phyloP scores from a whole-genome alignment of 441 rosid species.

The Euphorbia schlechtendalii region DNA sequence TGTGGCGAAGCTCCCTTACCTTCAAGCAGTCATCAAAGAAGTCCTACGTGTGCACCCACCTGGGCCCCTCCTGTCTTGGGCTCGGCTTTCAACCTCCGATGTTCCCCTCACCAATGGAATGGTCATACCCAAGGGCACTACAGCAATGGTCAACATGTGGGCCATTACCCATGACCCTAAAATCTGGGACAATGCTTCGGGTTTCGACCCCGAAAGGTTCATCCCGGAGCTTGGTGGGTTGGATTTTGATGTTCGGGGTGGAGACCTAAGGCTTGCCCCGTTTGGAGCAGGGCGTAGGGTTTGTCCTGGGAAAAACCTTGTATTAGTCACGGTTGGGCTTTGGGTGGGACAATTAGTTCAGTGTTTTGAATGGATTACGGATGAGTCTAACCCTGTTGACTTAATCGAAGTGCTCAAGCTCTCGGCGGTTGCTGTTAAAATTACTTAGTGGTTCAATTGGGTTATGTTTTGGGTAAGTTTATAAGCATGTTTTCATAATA shows the following conservation, averaged over 20 bases:
- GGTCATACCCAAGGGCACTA: slow-evolving; percentile 54
- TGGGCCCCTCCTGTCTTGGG: slow-evolving; percentile 59
- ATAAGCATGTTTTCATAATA: no score
- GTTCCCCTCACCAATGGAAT: slow-evolving; percentile 28
- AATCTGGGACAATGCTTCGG: slow-evolving; percentile 47
- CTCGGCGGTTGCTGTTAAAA: slow-evolving; percentile 13
- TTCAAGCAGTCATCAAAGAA: slow-evolving; percentile 64
- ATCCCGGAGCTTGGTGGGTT: slow-evolving; percentile 14
- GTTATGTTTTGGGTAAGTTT: neutral
- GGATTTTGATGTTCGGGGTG: slow-evolving; percentile 48
- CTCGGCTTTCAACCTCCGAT: slow-evolving; percentile 25
- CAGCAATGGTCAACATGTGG: slow-evolving; percentile 94
- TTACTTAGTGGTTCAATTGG: neutral
- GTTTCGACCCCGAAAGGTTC: slow-evolving; percentile 59
- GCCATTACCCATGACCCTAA: slow-evolving; percentile 59
- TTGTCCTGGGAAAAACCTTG: slow-evolving; percentile 44
- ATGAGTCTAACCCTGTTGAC: slow-evolving; percentile 30
- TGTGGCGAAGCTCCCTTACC: slow-evolving; percentile 34
- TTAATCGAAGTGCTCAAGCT: slow-evolving; percentile 37
- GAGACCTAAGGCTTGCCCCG: slow-evolving; percentile 55
- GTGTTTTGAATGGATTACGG: slow-evolving; percentile 42
- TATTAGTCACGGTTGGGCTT: slow-evolving; percentile 38
- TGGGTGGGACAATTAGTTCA: slow-evolving; percentile 61
- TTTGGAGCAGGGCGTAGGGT: slow-evolving; percentile 54
- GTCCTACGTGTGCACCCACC: slow-evolving; percentile 77